phyloP scores from a whole-genome alignment of 805 yeast species.

The Schizosaccharomyces osmophilus region DNA sequence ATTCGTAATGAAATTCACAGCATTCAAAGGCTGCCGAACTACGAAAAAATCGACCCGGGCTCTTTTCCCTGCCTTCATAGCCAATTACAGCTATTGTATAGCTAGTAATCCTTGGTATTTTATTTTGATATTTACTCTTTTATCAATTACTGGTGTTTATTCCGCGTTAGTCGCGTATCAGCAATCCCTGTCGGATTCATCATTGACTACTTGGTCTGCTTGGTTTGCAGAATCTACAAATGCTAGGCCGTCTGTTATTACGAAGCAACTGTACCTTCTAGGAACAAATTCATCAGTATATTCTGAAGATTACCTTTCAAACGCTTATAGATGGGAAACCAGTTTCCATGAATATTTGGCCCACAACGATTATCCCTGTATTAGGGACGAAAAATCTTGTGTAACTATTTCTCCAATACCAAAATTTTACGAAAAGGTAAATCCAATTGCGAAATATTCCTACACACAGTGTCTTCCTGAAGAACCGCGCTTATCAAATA shows the following conservation, averaged over 20 bases:
- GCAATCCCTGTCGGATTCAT: background rate
- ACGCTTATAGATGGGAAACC: background rate
- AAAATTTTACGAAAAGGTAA: background rate
- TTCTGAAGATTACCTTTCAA: background rate
- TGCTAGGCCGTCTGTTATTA: background rate
- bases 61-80: background rate
- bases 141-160: background rate
- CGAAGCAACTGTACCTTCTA: background rate
- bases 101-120: background rate
- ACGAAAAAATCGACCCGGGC: background rate
- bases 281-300: background rate
- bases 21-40: background rate
- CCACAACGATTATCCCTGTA: background rate
- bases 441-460: background rate
- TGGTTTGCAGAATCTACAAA: background rate
- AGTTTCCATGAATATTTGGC: background rate
- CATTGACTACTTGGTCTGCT: background rate
- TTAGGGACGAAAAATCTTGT: background rate
- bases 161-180: background rate
- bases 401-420: background rate
- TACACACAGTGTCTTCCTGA: background rate
- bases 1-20: background rate
- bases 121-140: background rate
- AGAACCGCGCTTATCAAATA: background rate
- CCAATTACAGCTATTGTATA: background rate